phyloP scores from a whole-genome alignment of 2,329 filamentous ascomycete genomes.

The Scedosporium aurantiacum region DNA sequence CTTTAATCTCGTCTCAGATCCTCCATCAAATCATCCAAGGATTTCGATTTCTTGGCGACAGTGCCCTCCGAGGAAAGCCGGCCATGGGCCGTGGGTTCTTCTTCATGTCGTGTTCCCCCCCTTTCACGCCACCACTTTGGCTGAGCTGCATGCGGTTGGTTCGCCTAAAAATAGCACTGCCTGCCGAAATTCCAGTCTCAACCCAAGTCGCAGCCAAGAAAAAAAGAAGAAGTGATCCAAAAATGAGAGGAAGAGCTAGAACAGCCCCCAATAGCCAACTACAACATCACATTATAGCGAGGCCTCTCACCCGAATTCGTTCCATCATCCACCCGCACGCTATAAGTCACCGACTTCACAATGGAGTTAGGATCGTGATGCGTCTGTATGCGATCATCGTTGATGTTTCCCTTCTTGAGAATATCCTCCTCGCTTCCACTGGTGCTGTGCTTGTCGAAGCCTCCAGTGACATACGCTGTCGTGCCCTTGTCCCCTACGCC shows the following conservation, averaged over 20 bases:
- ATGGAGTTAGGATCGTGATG: conserved; percentile 14
- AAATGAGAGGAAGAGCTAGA: background rate
- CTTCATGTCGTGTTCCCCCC: background rate
- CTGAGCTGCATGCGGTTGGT: background rate
- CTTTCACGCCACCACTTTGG: background rate
- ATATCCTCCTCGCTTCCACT: conserved; percentile 29
- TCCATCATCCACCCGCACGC: conserved; percentile 24
- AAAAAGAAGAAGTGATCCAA: background rate
- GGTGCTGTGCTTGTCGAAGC: background rate
- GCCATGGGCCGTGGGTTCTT: background rate
- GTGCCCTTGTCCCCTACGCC: conserved; percentile 15
- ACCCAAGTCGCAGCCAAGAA: background rate
- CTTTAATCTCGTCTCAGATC: background rate
- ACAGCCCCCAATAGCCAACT: background rate
- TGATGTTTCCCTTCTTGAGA: conserved; percentile 17
- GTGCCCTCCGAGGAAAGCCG: background rate
- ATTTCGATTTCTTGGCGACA: background rate
- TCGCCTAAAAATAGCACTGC: background rate
- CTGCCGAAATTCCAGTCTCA: background rate
- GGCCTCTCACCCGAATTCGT: background rate
- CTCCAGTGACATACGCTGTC: conserved; percentile 10
- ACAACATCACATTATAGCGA: background rate
- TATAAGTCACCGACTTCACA: conserved; percentile 31
- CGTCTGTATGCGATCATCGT: background rate
- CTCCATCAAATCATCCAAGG: background rate